Base-by-base conservation (phyloP, 768 basidiomycete genomes). In the Rhizopogon salebrosus region DNA sequence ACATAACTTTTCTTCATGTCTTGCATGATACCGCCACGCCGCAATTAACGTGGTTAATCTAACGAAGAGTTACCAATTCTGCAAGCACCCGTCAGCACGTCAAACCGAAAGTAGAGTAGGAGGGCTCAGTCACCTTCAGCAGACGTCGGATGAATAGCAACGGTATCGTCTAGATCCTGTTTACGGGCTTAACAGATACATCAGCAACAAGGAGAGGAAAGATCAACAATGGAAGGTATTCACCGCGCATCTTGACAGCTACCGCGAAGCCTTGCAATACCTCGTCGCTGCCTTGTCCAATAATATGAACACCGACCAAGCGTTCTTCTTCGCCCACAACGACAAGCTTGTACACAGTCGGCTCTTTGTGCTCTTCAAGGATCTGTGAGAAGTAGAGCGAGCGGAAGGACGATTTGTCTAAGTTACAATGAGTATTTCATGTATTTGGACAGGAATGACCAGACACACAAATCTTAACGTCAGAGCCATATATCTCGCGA, bases 181-280 rank as follows among this genome's bases (percentile, higher is more conserved):
- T 94, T 93, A 22, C 78, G 80, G 4, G 92, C 91, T 72, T 27
- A 22, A 35, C 22, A 23, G 3, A 20, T 13, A 16, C 26, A 26
- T 23, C 26, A 56, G 9, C 41, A n/a, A 40, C 13, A 26, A 18
- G 29, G 18, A 39, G n/a, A n/a, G n/a, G n/a, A 7, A 14, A 31
- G 18, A 10, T 7, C 11, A 13, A 36, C 29, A 4, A 41, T 26
- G 40, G 13, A 43, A 35, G 29, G n/a, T 20, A 69, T 77, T 10
- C 60, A 80, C 77, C 80, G 20, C 89, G 89, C 95, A 98, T 95
- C 76, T 98, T 98, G 61, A 99, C 77, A 11, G 97, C 97, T n/a
- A 98, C 92, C 2, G 75, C 91, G 70, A 97, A 98, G 57, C 95
- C 95, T 77, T 99, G 97, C 72, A 95, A 72, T 60, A 89, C 82